These are phyloP conservation scores for Trichoderma endophyticum DNA, from an alignment of 2,329 filamentous ascomycete species.

Conservation along the genomic window DNA sequence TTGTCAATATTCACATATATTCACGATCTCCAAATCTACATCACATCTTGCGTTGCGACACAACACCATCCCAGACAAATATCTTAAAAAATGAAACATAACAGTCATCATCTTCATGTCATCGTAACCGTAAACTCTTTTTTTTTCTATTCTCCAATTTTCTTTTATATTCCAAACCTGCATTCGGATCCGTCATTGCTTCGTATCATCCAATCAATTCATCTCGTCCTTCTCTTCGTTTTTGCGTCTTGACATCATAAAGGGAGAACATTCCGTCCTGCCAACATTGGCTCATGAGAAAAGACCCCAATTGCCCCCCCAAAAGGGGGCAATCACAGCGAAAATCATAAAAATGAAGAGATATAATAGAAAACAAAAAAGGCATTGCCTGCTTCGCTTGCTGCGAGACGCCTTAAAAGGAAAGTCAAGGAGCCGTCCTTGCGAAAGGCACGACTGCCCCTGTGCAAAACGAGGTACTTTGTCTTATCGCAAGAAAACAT, in stretches of 20 bases:
- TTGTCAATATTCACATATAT: neutral
- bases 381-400: slow-evolving; percentile 6
- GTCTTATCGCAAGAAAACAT: neutral
- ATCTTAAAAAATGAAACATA: neutral
- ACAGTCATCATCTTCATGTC: slow-evolving; percentile 11
- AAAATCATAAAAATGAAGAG: neutral
- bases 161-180: neutral
- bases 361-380: neutral
- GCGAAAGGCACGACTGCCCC: slow-evolving; percentile 5
- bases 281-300: neutral
- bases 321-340: neutral
- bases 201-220: neutral
- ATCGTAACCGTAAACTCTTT: slow-evolving; percentile 18
- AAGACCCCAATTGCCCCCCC: neutral
- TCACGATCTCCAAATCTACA: neutral
- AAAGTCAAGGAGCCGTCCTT: slow-evolving; percentile 15
- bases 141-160: neutral
- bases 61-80: neutral
- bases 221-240: neutral
- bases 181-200: neutral
- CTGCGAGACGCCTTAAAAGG: slow-evolving; percentile 9
- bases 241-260: neutral
- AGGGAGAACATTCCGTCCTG: neutral
- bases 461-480: slow-evolving; percentile 4
- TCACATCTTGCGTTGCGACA: neutral